Evolutionary conservation across 352 stramenopile species (phyloP), one percentile per base, ranked within the genome.

Genomic region (Discostella stelligera): DNA sequence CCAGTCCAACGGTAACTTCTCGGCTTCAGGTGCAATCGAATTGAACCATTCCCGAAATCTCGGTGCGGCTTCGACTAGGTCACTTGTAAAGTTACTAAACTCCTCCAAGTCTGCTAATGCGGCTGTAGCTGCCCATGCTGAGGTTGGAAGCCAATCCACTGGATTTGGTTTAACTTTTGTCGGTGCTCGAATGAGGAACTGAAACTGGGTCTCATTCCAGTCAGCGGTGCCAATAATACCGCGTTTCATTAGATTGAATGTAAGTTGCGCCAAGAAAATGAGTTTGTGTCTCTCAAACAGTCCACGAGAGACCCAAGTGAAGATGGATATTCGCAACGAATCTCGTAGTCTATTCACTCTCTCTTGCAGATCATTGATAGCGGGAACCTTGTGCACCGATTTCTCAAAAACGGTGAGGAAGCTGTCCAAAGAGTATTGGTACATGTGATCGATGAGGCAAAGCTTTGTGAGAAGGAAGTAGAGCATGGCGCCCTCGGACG

Each of bases 21-120:
- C 96, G 0, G 87, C 95, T 81, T 99, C 96, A 7, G 96, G 96
- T 0, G 94, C 96, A 71, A 96, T 94, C 77, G 96, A 89, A 86
- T 98, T 98, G 89, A 98, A 98, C 96, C 96, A 99, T 84, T 99
- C 96, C n/a, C 94, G 89, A 90, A 98, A 99, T 39, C 96, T 92
- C 61, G 91, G 91, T 8, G 95, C 94, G 25, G 96, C 96, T 86
- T 98, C 96, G 41, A 98, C 94, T 8, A 99, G 80, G 79, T 99
- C 96, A 61, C 95, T 93, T 25, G 94, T 95, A 85, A 99, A 97
- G 76, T 98, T 98, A 53, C 95, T 88, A 82, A 99, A 99, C 73
- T 98, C 96, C 16, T 98, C 96, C 0, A 99, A 85, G 23, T 94
- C 93, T 11, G 90, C 89, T 49, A 98, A 87, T 44, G 94, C 94